A percentile compares a stretch with the other conserved stretches of the same genome.
These are phyloP conservation scores for Chaetoscypha palmicola DNA, from an alignment of 2,329 filamentous ascomycete genomes.

Conservation along the genomic window DNA sequence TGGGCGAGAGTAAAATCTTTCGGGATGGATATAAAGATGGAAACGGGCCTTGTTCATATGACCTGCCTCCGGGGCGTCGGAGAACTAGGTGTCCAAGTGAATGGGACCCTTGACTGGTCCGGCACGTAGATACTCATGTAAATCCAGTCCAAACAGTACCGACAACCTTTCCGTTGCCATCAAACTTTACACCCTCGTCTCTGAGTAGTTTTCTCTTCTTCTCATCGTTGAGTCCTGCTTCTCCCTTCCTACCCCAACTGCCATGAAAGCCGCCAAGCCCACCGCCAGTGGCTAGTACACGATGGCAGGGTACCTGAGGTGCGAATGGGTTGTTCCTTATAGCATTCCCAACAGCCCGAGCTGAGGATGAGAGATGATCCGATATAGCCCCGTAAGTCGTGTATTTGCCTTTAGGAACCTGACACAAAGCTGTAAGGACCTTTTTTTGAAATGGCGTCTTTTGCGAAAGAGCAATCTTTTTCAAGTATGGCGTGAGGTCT, in stretches of 20 bases:
- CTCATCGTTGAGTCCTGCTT: conserved; percentile 55
- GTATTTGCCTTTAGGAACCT: conserved; percentile 68
- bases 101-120: conserved; percentile 6
- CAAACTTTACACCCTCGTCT: conserved; percentile 58
- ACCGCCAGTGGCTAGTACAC: conserved; percentile 68
- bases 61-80: conserved; percentile 14
- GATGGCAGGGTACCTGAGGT: conserved; percentile 73
- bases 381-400: conserved; percentile 74
- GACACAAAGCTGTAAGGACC: conserved; percentile 66
- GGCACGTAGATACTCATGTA: conserved; percentile 5
- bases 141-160: conserved; percentile 34
- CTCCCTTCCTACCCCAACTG: conserved; percentile 53
- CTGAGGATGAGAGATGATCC: conserved; percentile 59
- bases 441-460: conserved; percentile 50
- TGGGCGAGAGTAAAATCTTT: conserved; percentile 15
- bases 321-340: conserved; percentile 76
- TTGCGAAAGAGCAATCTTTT: conserved; percentile 21
- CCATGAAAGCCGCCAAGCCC: conserved; percentile 64
- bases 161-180: conserved; percentile 51
- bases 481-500: conserved; percentile 19
- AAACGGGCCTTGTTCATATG: conserved; percentile 8
- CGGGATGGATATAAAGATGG: conserved; percentile 11
- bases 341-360: conserved; percentile 71
- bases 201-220: conserved; percentile 52
- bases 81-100: not conserved